Percentiles rank a stretch among this genome's conserved stretches.
These are phyloP conservation scores for Hypoxylon sp. DNA, from an alignment of 2,329 filamentous ascomycete genomes.

Conservation along the genomic window DNA sequence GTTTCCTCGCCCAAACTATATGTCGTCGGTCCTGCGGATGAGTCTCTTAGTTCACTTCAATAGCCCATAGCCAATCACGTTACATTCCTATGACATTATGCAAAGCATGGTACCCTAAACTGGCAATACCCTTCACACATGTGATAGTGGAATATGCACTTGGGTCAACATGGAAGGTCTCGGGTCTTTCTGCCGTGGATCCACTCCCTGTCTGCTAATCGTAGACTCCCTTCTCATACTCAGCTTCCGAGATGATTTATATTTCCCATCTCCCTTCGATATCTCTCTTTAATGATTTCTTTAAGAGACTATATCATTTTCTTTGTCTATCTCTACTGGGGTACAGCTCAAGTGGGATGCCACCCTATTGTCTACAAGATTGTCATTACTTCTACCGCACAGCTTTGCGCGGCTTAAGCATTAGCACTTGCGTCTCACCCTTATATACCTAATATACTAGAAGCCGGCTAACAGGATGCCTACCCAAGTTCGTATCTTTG, in stretches of 20 bases:
- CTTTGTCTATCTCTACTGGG: constrained; percentile 40
- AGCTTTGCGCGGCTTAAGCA: constrained; percentile 86
- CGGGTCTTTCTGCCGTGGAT: constrained; percentile 43
- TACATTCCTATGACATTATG: constrained; percentile 42
- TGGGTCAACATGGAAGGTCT: constrained; percentile 39
- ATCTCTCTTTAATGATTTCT: constrained; percentile 21
- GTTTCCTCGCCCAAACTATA: constrained; percentile 42
- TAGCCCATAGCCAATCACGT: constrained; percentile 51
- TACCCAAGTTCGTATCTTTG: constrained; percentile 79
- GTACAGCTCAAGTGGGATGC: constrained; percentile 73
- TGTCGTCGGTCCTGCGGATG: constrained; percentile 55
- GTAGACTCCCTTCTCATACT: constrained; percentile 30
- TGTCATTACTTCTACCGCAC: constrained; percentile 96
- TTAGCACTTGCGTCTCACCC: constrained; percentile 83
- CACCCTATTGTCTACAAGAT: constrained; percentile 85
- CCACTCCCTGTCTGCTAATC: constrained; percentile 34
- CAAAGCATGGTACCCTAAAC: constrained; percentile 52
- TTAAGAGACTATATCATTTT: constrained; percentile 28
- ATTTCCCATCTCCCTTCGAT: constrained; percentile 37
- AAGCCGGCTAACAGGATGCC: constrained; percentile 69
- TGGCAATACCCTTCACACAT: constrained; percentile 50
- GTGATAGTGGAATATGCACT: constrained; percentile 49
- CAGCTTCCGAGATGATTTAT: constrained; percentile 41
- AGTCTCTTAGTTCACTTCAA: constrained; percentile 47
- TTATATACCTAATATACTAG: constrained; percentile 74